Evolutionary conservation across 164 flowering plant species (phyloP).

Genomic region (Paratinospora sagittata): DNA sequence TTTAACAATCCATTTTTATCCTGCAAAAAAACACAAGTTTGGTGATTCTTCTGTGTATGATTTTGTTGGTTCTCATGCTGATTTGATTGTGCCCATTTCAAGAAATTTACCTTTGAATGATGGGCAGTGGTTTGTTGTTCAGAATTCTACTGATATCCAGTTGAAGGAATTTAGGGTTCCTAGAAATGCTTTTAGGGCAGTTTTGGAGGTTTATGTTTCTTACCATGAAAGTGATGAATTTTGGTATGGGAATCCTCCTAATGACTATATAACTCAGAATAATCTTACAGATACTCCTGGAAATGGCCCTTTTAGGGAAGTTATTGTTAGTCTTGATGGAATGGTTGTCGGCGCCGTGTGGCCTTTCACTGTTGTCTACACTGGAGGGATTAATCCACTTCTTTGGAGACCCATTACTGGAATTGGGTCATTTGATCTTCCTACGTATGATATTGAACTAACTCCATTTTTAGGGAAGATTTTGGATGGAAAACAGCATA

Average conservation of each 20-base stretch:
- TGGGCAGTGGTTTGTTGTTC: slow-evolving; percentile 77
- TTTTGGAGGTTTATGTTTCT: slow-evolving; percentile 85
- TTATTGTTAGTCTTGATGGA: slow-evolving; percentile 61
- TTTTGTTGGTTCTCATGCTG: slow-evolving; percentile 32
- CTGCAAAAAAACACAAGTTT: slow-evolving; percentile 25
- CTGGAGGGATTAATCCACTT: slow-evolving; percentile 85
- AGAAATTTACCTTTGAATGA: slow-evolving; percentile 60
- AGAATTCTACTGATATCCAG: slow-evolving; percentile 42
- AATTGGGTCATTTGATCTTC: slow-evolving; percentile 86
- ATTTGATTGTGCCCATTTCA: slow-evolving; percentile 78
- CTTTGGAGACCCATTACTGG: slow-evolving; percentile 85
- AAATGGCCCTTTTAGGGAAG: slow-evolving; percentile 92
- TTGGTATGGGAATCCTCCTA: slow-evolving; percentile 75
- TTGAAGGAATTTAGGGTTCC: slow-evolving; percentile 52
- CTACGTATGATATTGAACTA: slow-evolving; percentile 78
- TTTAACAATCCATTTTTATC: slow-evolving; percentile 55
- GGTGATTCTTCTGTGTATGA: slow-evolving; percentile 15
- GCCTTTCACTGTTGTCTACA: slow-evolving; percentile 87
- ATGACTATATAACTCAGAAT: slow-evolving; percentile 61
- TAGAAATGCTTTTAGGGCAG: slow-evolving; percentile 63
- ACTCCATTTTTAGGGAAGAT: slow-evolving; percentile 69
- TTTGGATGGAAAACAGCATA: slow-evolving; percentile 60
- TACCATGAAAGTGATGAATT: slow-evolving; percentile 79
- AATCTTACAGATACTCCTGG: slow-evolving; percentile 48
- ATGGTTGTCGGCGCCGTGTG: slow-evolving; percentile 63